These are phyloP conservation scores for Pythium utonaiense DNA, from an alignment of 352 stramenopile genomes.

Conservation along the genomic window DNA sequence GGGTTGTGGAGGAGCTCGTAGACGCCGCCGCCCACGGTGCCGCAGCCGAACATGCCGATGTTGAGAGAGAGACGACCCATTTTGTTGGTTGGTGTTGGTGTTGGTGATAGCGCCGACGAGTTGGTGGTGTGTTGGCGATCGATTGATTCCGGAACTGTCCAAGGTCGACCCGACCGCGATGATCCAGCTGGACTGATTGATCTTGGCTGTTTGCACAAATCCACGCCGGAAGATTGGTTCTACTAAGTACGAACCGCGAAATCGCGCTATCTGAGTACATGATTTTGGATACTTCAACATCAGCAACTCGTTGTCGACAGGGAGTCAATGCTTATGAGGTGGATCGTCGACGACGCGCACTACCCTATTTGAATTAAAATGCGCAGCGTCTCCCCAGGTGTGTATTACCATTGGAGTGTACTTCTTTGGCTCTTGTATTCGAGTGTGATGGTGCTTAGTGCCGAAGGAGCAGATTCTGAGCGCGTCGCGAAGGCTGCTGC, in stretches of 20 bases:
- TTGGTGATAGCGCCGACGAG: neutral
- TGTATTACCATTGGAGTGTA: no score
- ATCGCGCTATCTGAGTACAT: slow-evolving; percentile 12
- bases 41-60: slow-evolving; percentile 88
- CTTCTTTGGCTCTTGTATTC: no score
- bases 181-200: neutral
- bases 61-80: slow-evolving; percentile 47
- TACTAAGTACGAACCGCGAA: slow-evolving; percentile 3
- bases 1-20: slow-evolving; percentile 83
- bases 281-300: slow-evolving; percentile 6
- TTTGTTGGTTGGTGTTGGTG: slow-evolving; percentile 2
- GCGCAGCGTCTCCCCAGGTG: no score
- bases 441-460: no score
- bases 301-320: no score
- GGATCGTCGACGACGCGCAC: no score
- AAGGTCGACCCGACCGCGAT: neutral
- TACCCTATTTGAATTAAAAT: no score
- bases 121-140: neutral
- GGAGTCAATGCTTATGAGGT: no score
- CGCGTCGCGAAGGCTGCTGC: no score
- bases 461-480: no score
- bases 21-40: slow-evolving; percentile 85
- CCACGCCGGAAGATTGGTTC: no score
- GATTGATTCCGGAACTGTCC: neutral
- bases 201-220: slow-evolving; percentile 18